A percentile compares a stretch with the other conserved stretches of the same genome.
Conservation (phyloP, 345 rosid species). For the Populus alba region DNA sequence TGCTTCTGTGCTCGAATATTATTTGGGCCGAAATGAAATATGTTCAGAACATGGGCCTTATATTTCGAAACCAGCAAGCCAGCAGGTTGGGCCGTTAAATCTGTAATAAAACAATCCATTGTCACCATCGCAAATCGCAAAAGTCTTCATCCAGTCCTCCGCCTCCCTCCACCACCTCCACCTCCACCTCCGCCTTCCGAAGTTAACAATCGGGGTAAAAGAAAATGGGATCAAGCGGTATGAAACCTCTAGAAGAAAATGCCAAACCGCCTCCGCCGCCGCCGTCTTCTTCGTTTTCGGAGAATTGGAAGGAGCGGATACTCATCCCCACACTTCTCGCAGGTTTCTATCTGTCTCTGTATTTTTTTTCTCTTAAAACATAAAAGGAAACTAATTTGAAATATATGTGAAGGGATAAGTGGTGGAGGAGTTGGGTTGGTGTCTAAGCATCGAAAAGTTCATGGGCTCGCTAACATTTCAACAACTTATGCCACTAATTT, state of each 20-base stretch:
- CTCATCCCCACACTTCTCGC: slow-evolving; percentile 58
- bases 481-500: slow-evolving; percentile 62
- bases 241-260: slow-evolving; percentile 12
- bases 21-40: no score
- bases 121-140: neutral
- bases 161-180: neutral
- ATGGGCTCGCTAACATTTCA: slow-evolving; percentile 60
- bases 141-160: no score
- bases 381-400: neutral
- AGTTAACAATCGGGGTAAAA: neutral
- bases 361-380: neutral
- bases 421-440: slow-evolving; percentile 74
- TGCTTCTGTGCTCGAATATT: no score
- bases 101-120: neutral
- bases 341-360: slow-evolving; percentile 32
- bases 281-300: slow-evolving; percentile 34
- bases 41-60: no score
- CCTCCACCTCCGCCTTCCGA: neutral
- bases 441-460: slow-evolving; percentile 57
- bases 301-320: slow-evolving; percentile 54
- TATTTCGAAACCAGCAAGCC: no score
- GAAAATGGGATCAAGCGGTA: slow-evolving; percentile 41
- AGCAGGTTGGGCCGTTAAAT: no score
- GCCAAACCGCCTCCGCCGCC: slow-evolving; percentile 28
- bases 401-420: slow-evolving; percentile 39